Evolutionary conservation across 2,329 filamentous ascomycete species (phyloP).

Genomic region (Trichoderma atroviride): DNA sequence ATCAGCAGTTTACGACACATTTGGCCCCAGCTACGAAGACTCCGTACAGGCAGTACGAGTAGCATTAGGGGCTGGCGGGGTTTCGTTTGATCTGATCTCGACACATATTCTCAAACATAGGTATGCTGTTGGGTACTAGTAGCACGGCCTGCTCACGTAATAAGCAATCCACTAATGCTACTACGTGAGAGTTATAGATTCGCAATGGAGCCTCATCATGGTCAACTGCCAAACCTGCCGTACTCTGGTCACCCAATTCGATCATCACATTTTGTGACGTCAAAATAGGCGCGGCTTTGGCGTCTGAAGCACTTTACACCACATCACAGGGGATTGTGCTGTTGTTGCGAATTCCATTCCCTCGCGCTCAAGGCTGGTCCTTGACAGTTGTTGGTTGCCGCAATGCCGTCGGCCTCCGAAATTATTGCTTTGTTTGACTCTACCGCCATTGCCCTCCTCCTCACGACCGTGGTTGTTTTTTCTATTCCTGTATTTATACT

Average conservation of each 20-base stretch:
- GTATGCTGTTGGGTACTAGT: not conserved
- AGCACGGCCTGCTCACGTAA: slow-evolving; percentile 15
- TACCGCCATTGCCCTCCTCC: slow-evolving; percentile 44
- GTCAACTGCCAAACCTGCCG: not conserved
- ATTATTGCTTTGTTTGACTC: slow-evolving; percentile 36
- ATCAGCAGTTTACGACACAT: not conserved
- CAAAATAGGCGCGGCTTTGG: not conserved
- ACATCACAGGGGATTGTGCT: not conserved
- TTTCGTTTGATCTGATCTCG: not conserved
- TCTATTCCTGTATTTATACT: slow-evolving; percentile 56
- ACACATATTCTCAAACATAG: not conserved
- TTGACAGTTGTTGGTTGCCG: slow-evolving; percentile 17
- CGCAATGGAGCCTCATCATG: not conserved
- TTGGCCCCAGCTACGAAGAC: not conserved
- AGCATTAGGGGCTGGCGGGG: not conserved
- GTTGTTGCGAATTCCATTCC: not conserved
- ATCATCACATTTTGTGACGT: not conserved
- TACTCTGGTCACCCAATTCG: not conserved
- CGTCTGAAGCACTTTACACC: not conserved
- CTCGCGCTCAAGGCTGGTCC: slow-evolving; percentile 2
- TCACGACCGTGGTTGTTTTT: slow-evolving; percentile 53
- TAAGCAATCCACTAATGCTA: not conserved
- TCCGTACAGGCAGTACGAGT: not conserved
- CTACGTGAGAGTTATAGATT: not conserved
- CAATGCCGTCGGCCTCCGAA: slow-evolving; percentile 31